Base-by-base conservation (phyloP, 2,329 filamentous ascomycete species). In the Fusarium proliferatum region DNA sequence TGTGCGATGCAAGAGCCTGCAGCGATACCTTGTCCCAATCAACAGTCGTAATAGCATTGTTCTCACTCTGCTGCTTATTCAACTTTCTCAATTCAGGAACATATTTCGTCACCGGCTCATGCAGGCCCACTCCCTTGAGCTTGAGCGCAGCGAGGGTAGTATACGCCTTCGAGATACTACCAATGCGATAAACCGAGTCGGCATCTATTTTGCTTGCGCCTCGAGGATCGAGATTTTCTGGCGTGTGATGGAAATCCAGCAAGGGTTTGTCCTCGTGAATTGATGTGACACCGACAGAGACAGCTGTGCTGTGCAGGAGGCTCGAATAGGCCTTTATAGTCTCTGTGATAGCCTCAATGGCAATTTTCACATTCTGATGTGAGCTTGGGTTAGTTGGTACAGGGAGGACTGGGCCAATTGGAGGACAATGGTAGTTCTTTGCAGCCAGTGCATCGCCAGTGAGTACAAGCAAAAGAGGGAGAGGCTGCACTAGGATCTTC, bases 381-480 rank as follows among this genome's bases (percentile, higher is more conserved):
- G 57, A 56, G 36, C 64, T 46, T 23, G 52, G 66, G 17, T 39
- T 26, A 2, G 30, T 63, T 9, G 66, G 66, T 16, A 51, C 39
- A 12, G 64, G 66, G 19, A 68, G 64, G 17, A 68, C 64, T 2
- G 64, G 38, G 2, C 66, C 66, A 21, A 67, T 38, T 6, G 64
- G 64, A 17, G 66, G 66, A 6, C 66, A 69, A 21, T 69, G 66
- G 13, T 67, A 30, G 13, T 61, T 67, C 39, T 69, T 69, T 42
- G 64, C 64, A 56, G 64, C 53, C 13, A 67, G 28, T 13, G 19
- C 64, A 60, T 66, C 17, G 46, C 46, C 13, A 30, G 26, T 49
- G 43, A 67, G 17, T 17, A 61, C 53, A 34, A 57, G 23, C 12
- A 63, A 21, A 19, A 59, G 8, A 41, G 55, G 5, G 10, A 67